Conservation (phyloP, 2,329 filamentous ascomycete genomes). For the Fusarium sp. region DNA sequence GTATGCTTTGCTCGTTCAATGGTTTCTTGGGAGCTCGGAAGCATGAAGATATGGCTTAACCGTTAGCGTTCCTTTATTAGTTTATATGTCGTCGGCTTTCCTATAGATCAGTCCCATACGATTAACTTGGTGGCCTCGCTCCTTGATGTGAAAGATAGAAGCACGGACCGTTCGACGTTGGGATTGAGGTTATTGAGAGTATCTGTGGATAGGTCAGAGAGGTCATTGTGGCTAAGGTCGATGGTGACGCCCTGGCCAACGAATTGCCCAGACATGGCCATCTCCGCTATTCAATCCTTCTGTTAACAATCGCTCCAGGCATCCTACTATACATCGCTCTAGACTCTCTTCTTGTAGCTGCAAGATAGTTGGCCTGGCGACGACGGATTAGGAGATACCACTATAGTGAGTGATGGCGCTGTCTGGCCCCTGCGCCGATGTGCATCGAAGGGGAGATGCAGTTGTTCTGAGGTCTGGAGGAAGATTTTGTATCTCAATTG, state of each 20-base stretch:
- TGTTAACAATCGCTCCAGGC: background rate
- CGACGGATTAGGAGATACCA: background rate
- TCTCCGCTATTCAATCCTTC: background rate
- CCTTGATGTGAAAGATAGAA: background rate
- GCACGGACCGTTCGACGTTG: background rate
- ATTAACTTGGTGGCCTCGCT: too few species aligned
- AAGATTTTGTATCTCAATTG: too few species aligned
- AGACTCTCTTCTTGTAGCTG: background rate
- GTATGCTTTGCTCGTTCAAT: too few species aligned
- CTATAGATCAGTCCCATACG: too few species aligned
- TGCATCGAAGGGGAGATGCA: fast-evolving
- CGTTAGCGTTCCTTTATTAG: too few species aligned
- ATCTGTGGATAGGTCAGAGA: background rate
- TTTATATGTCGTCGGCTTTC: too few species aligned
- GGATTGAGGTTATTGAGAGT: background rate
- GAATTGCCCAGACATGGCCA: background rate
- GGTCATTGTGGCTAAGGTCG: background rate
- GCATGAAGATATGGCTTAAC: too few species aligned
- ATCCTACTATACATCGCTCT: background rate
- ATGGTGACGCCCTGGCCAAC: background rate
- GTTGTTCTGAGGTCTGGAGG: background rate
- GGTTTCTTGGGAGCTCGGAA: too few species aligned
- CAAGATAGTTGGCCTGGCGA: background rate
- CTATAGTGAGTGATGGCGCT: background rate
- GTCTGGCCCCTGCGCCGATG: fast-evolving